Evolutionary conservation across 2,329 filamentous ascomycete species (phyloP).

Genomic region (Zymoseptoria passerinii): DNA sequence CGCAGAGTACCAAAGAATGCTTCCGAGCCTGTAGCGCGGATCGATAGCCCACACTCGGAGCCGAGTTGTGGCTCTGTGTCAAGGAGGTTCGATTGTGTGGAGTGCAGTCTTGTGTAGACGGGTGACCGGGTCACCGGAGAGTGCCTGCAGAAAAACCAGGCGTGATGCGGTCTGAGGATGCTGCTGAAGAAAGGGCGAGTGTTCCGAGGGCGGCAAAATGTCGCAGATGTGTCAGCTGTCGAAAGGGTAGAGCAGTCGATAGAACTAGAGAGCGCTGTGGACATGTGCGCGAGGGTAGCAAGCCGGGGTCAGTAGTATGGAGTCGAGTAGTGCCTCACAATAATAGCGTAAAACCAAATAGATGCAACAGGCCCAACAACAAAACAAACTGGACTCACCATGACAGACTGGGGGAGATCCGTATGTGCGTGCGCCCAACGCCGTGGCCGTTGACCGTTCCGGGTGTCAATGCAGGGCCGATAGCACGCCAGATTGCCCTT

Average conservation of each 20-base stretch:
- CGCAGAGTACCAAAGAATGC: slow-evolving; percentile 16
- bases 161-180: background rate
- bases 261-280: slow-evolving; percentile 2
- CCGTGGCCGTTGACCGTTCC: slow-evolving; percentile 7
- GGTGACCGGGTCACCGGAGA: slow-evolving; percentile 26
- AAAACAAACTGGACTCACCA: background rate
- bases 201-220: background rate
- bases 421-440: slow-evolving; percentile 12
- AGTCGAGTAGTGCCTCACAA: background rate
- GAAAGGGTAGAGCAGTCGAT: slow-evolving; percentile 14
- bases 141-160: background rate
- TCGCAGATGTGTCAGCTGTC: slow-evolving; percentile 3
- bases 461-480: background rate
- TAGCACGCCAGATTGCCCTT: slow-evolving; percentile 25
- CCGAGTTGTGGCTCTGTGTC: slow-evolving; percentile 14
- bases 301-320: slow-evolving; percentile 2
- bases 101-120: slow-evolving; percentile 17
- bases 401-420: slow-evolving; percentile 9
- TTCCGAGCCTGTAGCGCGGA: slow-evolving; percentile 19
- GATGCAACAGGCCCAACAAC: background rate
- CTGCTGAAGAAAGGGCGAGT: background rate
- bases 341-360: background rate
- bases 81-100: slow-evolving; percentile 15
- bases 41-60: slow-evolving; percentile 15
- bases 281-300: slow-evolving; percentile 7